phyloP scores from a whole-genome alignment of 441 rosid genomes.

The Dalechampia spathulata region DNA sequence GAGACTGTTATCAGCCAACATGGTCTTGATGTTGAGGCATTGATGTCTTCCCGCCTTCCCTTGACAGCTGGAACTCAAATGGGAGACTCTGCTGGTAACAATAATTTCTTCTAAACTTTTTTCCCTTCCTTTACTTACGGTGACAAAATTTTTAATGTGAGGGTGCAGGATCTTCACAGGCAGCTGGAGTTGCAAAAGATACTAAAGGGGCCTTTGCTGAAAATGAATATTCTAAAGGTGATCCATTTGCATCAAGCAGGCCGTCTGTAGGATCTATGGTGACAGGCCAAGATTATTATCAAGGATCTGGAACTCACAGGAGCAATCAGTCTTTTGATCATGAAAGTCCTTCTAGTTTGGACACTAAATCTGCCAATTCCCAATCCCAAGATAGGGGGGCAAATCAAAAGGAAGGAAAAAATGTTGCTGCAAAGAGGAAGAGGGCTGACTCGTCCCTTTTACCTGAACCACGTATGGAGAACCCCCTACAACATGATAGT shows the following conservation, averaged over 20 bases:
- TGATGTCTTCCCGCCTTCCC: conserved; percentile 75
- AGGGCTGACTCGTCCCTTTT: conserved; percentile 58
- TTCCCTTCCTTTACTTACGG: neutral
- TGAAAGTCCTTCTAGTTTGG: conserved; percentile 95
- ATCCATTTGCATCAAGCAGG: conserved; percentile 59
- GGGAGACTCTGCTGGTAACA: conserved; percentile 81
- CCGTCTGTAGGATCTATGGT: conserved; percentile 63
- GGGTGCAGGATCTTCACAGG: conserved; percentile 70
- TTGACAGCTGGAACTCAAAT: conserved; percentile 57
- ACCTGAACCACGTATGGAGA: conserved; percentile 46
- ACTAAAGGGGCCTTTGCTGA: conserved; percentile 48
- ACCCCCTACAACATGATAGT: conserved; percentile 43
- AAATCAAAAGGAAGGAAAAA: conserved; percentile 54
- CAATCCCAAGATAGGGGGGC: conserved; percentile 77
- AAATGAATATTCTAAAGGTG: conserved; percentile 61
- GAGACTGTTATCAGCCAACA: conserved; percentile 93
- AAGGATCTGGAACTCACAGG: conserved; percentile 65
- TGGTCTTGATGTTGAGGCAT: conserved; percentile 88
- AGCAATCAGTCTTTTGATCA: conserved; percentile 76
- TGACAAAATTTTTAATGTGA: neutral
- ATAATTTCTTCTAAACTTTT: conserved; percentile 7
- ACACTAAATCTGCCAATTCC: conserved; percentile 73
- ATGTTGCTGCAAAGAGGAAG: conserved; percentile 65
- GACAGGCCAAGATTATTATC: conserved; percentile 63
- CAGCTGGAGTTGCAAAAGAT: conserved; percentile 50